A percentile compares a stretch with the other conserved stretches of the same genome.
Conservation (phyloP, 768 basidiomycete species). For the Tulasnella sp. region DNA sequence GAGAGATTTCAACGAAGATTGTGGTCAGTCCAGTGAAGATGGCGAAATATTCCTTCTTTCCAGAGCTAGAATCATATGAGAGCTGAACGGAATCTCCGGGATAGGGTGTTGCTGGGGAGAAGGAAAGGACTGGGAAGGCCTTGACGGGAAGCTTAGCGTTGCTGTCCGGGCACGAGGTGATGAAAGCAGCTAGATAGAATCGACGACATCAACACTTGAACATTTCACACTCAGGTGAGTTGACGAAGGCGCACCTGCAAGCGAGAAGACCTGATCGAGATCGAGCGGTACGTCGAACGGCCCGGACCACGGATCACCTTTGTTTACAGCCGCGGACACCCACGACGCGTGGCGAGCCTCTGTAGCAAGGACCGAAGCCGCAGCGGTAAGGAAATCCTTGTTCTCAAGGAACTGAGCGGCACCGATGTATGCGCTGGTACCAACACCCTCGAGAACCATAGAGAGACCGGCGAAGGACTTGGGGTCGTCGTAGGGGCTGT, state of each 20-base stretch:
- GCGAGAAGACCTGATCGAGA: slow-evolving; percentile 49
- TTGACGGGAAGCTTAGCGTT: slow-evolving; percentile 47
- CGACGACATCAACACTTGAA: not conserved
- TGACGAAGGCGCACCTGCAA: slow-evolving; percentile 37
- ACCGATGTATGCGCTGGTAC: slow-evolving; percentile 58
- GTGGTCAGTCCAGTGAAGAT: slow-evolving; percentile 37
- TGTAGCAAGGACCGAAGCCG: slow-evolving; percentile 60
- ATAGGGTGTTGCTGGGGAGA: slow-evolving; percentile 34
- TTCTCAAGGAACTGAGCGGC: slow-evolving; percentile 48
- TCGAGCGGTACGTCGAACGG: slow-evolving; percentile 52
- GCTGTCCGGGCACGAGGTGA: slow-evolving; percentile 52
- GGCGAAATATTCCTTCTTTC: slow-evolving; percentile 24
- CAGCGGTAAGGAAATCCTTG: slow-evolving; percentile 48
- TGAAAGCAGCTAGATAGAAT: slow-evolving; percentile 42
- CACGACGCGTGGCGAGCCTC: slow-evolving; percentile 66
- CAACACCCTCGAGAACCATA: slow-evolving; percentile 55
- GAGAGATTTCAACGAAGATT: slow-evolving; percentile 43
- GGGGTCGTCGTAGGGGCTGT: slow-evolving; percentile 48
- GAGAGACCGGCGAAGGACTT: slow-evolving; percentile 51
- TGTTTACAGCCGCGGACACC: too few relatives aligned
- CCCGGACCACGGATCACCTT: slow-evolving; percentile 51
- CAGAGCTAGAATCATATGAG: slow-evolving; percentile 34
- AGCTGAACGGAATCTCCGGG: slow-evolving; percentile 36
- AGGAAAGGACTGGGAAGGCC: slow-evolving; percentile 51
- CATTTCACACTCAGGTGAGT: too few relatives aligned